Base-by-base conservation (phyloP, 108 stramenopile genomes). In the Epithemia pelagica region DNA sequence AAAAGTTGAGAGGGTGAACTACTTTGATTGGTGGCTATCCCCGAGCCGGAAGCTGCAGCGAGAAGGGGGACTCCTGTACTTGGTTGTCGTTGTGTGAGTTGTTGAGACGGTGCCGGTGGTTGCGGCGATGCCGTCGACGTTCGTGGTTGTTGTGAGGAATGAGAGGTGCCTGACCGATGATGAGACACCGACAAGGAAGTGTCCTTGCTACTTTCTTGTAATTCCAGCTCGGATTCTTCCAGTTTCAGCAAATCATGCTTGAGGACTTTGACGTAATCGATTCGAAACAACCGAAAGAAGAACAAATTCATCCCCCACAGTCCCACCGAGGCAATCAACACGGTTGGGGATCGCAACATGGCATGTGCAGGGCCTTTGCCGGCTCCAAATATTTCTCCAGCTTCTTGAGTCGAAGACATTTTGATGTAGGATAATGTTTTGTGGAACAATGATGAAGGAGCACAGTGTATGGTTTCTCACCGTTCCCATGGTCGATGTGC, bases 241-340 rank as follows among this genome's bases (percentile, higher is more conserved):
- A 78, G 71, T 60, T 82, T 80, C 30, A 83, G 32, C 58, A 92
- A 58, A 64, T 92, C 91, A n/a, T 85, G 72, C 0, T 78, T 81
- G 5, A 92, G 65, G 15, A 90, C 83, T 30, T 88, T 80, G 20
- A 63, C 70, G 65, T 90, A 87, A 55, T 92, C 84, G n/a, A 92
- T 84, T 8, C 83, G 70, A 74, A 92, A 89, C 24, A 87, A 61
- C 21, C 77, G 78, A 71, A 84, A 92, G 59, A 87, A 82, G 62
- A 82, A 92, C 5, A 92, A 74, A 63, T 92, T 92, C 91, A 92
- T 90, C 15, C 91, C 91, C 91, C 91, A 92, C 1, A 92, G 70
- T 23, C 86, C 91, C 1, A 92, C 69, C 32, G 81, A 68, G 26
- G 85, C 85, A 71, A 92, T 92, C 27, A 92, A 71, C 1, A 92